Evolutionary conservation across 2,329 filamentous ascomycete species (phyloP).

Genomic region (Metarhizium robertsii): DNA sequence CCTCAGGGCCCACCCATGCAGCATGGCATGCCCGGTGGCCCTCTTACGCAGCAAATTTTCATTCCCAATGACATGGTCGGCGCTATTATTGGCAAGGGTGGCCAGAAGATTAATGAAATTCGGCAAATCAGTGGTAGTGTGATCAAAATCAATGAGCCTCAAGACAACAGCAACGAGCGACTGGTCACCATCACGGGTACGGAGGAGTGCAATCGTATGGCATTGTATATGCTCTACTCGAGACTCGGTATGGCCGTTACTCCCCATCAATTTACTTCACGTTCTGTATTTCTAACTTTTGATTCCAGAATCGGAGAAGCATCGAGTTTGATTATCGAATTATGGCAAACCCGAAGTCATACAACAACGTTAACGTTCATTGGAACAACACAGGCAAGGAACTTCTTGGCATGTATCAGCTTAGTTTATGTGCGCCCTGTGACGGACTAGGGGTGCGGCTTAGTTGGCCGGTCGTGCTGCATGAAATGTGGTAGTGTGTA

Average conservation of each 20-base stretch:
- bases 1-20: constrained; percentile 69
- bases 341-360: background rate
- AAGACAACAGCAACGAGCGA: constrained; percentile 97
- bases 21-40: constrained; percentile 46
- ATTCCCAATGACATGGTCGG: constrained; percentile 99
- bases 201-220: constrained; percentile 98
- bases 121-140: constrained; percentile 93
- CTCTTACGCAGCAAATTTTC: constrained; percentile 95
- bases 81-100: constrained; percentile 96
- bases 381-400: constrained; percentile 3
- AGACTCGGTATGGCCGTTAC: constrained; percentile 64
- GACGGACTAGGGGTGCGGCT: background rate
- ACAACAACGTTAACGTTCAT: background rate
- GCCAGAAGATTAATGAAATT: constrained; percentile 99
- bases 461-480: background rate
- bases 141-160: constrained; percentile 99
- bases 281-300: constrained; percentile 16
- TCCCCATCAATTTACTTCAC: constrained; percentile 10
- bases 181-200: constrained; percentile 96
- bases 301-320: constrained; percentile 34
- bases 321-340: constrained; percentile 25
- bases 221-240: constrained; percentile 98
- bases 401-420: background rate
- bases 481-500: background rate
- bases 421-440: background rate